Conservation (phyloP, 441 rosid genomes). For the Populus hybrid region DNA sequence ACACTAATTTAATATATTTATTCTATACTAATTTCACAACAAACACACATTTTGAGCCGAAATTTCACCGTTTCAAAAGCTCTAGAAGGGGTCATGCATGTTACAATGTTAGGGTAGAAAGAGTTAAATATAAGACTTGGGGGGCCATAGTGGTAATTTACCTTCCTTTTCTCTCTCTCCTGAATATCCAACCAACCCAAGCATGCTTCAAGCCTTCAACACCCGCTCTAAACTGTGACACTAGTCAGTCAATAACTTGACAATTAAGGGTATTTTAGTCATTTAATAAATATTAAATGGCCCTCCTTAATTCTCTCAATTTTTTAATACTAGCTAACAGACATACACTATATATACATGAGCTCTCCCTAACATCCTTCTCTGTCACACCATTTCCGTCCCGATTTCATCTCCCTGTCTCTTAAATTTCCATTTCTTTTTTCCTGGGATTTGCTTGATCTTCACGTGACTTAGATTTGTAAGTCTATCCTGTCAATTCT, state of each 20-base stretch:
- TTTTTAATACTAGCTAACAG: neutral
- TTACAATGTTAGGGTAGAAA: no score
- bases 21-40: no score
- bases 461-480: constrained; percentile 30
- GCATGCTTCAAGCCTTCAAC: no score
- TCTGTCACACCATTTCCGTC: neutral
- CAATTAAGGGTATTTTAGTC: neutral
- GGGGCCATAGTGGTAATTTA: neutral
- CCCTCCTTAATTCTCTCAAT: neutral
- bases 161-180: no score
- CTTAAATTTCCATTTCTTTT: neutral
- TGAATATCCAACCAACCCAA: neutral
- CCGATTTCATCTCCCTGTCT: neutral
- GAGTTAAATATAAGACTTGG: neutral
- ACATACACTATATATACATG: neutral
- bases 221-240: neutral
- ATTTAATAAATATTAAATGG: neutral
- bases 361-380: neutral
- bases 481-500: constrained; percentile 15
- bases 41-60: no score
- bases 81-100: no score
- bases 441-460: constrained; percentile 4
- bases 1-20: no score
- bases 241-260: neutral
- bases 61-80: no score